Evolutionary conservation across 371 early-diverging fungal genomes (phyloP).

Genomic region (Apophysomyces variabilis): DNA sequence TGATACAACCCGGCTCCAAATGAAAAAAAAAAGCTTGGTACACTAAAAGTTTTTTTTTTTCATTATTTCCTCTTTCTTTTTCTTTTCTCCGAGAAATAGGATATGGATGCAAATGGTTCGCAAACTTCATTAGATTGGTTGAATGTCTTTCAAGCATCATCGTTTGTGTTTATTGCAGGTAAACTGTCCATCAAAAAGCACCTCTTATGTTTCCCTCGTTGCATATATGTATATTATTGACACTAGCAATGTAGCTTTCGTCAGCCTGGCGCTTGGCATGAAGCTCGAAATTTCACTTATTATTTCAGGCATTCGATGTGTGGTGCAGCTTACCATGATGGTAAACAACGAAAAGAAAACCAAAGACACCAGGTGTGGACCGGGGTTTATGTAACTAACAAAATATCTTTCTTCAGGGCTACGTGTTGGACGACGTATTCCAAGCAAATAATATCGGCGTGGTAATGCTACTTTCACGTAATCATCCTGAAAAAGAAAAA

Average conservation of each 20-base stretch:
- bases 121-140: conserved; percentile 38
- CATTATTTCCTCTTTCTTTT: conserved; percentile 17
- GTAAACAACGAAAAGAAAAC: conserved; percentile 21
- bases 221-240: not conserved
- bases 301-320: conserved; percentile 46
- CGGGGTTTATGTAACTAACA: not conserved
- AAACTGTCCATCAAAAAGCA: not conserved
- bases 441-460: conserved; percentile 36
- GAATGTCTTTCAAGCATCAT: conserved; percentile 44
- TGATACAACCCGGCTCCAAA: conserved; percentile 7
- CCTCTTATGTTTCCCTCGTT: not conserved
- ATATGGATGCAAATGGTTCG: conserved; percentile 12
- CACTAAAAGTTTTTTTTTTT: conserved; percentile 5
- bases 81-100: conserved; percentile 12
- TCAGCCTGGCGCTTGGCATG: conserved; percentile 41
- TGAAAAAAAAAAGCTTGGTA: not conserved
- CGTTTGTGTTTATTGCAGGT: conserved; percentile 47
- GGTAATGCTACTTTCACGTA: conserved; percentile 44
- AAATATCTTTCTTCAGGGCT: conserved; percentile 30
- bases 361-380: not conserved
- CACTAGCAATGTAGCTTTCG: conserved; percentile 25
- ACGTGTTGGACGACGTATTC: conserved; percentile 48
- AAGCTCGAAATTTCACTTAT: conserved; percentile 45
- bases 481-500: not conserved
- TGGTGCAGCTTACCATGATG: conserved; percentile 50